Evolutionary conservation across 768 basidiomycete species (phyloP).

Genomic region (Psilocybe subaeruginosa): DNA sequence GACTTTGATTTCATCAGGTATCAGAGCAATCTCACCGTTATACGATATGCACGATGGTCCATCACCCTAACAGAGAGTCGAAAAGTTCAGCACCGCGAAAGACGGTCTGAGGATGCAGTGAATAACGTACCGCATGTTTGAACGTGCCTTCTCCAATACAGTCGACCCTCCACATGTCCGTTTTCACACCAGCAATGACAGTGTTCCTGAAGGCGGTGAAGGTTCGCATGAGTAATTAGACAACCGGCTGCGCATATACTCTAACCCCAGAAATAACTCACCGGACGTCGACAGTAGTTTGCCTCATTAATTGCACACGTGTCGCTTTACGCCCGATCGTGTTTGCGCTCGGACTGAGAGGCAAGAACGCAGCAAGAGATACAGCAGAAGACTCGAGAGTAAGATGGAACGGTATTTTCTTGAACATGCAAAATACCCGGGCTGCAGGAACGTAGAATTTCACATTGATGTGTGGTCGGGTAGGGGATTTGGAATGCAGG

Average conservation of each 20-base stretch:
- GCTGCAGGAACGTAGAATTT: conserved; percentile 60
- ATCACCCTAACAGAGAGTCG: conserved; percentile 37
- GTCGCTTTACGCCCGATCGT: conserved; percentile 40
- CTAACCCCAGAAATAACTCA: conserved; percentile 16
- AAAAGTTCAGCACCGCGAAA: background rate
- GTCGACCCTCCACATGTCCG: conserved; percentile 73
- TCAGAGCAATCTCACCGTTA: conserved; percentile 57
- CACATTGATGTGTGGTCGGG: conserved; percentile 40
- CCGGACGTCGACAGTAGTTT: conserved; percentile 70
- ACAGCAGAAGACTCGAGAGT: conserved; percentile 56
- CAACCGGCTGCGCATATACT: background rate
- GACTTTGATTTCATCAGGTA: conserved; percentile 47
- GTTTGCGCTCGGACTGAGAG: conserved; percentile 53
- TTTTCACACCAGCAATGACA: conserved; percentile 52
- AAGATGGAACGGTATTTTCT: conserved; percentile 71
- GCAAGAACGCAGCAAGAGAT: conserved; percentile 63
- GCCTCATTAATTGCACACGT: conserved; percentile 65
- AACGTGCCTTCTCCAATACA: conserved; percentile 68
- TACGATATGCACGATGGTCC: conserved; percentile 66
- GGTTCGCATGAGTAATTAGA: background rate
- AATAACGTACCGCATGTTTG: conserved; percentile 49
- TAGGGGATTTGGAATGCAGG: conserved; percentile 40
- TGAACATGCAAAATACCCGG: conserved; percentile 57
- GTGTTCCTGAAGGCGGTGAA: conserved; percentile 40
- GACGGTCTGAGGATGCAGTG: background rate